These are phyloP conservation scores for Fusarium aywerte DNA, from an alignment of 2,329 filamentous ascomycete species.

Conservation along the genomic window DNA sequence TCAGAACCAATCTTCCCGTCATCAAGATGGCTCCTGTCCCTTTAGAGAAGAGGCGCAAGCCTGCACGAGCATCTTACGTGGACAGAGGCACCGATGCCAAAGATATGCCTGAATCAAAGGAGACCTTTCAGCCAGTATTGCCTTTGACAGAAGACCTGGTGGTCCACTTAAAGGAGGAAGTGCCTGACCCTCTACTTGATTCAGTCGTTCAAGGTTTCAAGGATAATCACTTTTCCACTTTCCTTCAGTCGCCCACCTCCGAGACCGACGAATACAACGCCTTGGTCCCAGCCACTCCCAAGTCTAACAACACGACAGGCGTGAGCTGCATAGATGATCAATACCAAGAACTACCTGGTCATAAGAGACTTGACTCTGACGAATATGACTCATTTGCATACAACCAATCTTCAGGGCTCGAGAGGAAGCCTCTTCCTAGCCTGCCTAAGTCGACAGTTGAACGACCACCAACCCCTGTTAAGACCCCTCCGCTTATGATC, in stretches of 20 bases:
- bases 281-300: conserved; percentile 45
- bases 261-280: conserved; percentile 34
- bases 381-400: conserved; percentile 63
- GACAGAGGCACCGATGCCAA: conserved; percentile 56
- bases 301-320: conserved; percentile 29
- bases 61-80: conserved; percentile 48
- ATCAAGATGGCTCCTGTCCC: conserved; percentile 48
- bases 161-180: conserved; percentile 62
- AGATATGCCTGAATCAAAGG: conserved; percentile 35
- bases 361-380: conserved; percentile 28
- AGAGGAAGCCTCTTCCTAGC: conserved; percentile 36
- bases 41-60: conserved; percentile 44
- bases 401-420: conserved; percentile 42
- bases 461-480: conserved; percentile 56
- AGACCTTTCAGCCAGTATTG: conserved; percentile 58
- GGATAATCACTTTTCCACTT: conserved; percentile 44
- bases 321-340: conserved; percentile 18
- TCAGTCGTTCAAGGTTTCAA: conserved; percentile 59
- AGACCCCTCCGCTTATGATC: conserved; percentile 55
- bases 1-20: conserved; percentile 45
- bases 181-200: conserved; percentile 56
- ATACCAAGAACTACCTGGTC: conserved; percentile 23
- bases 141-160: conserved; percentile 67
- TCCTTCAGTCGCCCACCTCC: conserved; percentile 40
- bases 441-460: conserved; percentile 45